Evolutionary conservation across 2,329 filamentous ascomycete species (phyloP), one percentile per base, ranked within the genome.

Genomic region (Colletotrichum sp.): DNA sequence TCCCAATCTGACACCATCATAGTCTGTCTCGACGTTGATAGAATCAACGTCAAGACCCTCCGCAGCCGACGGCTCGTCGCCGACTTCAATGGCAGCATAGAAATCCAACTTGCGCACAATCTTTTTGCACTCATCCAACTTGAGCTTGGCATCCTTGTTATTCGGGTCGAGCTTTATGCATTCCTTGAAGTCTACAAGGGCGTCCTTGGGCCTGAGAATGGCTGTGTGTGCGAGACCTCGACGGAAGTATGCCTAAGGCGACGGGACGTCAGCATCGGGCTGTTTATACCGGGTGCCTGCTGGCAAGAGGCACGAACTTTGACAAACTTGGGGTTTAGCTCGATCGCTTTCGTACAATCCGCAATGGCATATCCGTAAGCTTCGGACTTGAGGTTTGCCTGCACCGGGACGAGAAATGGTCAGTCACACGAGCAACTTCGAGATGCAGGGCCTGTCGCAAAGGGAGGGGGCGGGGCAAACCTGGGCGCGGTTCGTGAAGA

Each of bases 371-470:
- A 98, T 52, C 97, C 97, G 83, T 96, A 99, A 25, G 96, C 93
- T 86, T 99, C 97, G 52, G 96, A 93, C 88, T 98, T 99, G 85
- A 99, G 96, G 84, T 99, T 91, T 78, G 95, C 95, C 95, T 98
- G 81, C 30, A 75, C 16, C 57, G 13, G 57, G 22, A 57, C 27
- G 57, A 82, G 9, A 62, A 15, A 29, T n/a, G 52, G 83, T 90
- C 77, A 90, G 89, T 88, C 86, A 89, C 85, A 84, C 85, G 85
- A 87, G 82, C 82, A 82, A 65, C 22, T 52, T 32, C 16, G 16
- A 62, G 27, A 22, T 29, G 34, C 44, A 61, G 64, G 32, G 32
- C 69, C n/a, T 27, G 49, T 69, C 63, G 69, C 39, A 69, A 61
- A 29, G 71, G 32, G 49, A 68, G 61, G n/a, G 62, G 30, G 49